Evolutionary conservation across 2,329 filamentous ascomycete genomes (phyloP).

Genomic region (Colletotrichum viniferum): DNA sequence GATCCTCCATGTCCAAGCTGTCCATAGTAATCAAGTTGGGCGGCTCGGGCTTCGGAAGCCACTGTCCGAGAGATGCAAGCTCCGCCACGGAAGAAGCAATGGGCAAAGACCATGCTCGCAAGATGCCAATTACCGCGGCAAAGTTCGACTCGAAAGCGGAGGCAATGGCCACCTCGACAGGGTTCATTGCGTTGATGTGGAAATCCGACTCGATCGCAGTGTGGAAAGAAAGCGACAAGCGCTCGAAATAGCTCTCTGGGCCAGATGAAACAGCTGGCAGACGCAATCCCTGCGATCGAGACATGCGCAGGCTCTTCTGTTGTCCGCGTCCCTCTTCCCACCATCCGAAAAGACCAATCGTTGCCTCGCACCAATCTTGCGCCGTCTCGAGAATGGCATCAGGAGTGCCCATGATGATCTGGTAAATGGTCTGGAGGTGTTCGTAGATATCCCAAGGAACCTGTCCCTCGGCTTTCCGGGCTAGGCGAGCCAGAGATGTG

Average conservation of each 20-base stretch:
- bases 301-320: conserved; percentile 43
- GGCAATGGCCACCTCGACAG: conserved; percentile 81
- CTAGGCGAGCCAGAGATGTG: conserved; percentile 65
- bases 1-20: conserved; percentile 80
- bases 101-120: conserved; percentile 81
- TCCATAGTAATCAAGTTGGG: conserved; percentile 61
- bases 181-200: conserved; percentile 75
- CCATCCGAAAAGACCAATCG: conserved; percentile 83
- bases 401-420: conserved; percentile 76
- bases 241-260: conserved; percentile 74
- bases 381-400: conserved; percentile 77
- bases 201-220: conserved; percentile 73
- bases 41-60: conserved; percentile 70
- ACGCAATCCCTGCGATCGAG: conserved; percentile 42
- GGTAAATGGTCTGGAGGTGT: conserved; percentile 80
- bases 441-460: conserved; percentile 93
- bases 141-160: conserved; percentile 84
- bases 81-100: conserved; percentile 81
- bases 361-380: conserved; percentile 92
- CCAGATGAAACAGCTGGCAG: conserved; percentile 48
- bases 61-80: conserved; percentile 80
- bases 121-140: conserved; percentile 74
- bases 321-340: conserved; percentile 79
- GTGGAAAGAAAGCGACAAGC: conserved; percentile 74
- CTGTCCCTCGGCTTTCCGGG: conserved; percentile 80